Base-by-base conservation (phyloP, 225 moss, liverwort and hornwort genomes). In the Pleurozium schreberi region DNA sequence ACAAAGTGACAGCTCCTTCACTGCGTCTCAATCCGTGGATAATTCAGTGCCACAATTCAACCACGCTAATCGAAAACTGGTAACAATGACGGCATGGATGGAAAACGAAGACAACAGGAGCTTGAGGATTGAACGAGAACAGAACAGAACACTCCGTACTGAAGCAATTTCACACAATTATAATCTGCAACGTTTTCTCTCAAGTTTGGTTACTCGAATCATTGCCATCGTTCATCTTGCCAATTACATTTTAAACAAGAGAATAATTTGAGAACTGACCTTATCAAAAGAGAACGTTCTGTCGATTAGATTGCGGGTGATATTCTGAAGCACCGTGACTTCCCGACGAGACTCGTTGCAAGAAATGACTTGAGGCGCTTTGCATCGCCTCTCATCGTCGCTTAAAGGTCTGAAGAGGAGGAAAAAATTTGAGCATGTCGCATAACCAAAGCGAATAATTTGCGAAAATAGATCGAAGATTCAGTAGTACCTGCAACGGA, bases 261-360 rank as follows among this genome's bases (percentile, higher is more conserved):
- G 66, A 45, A 33, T 55, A 47, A 50, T 30, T 57, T 79, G 79
- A 79, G 47, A 73, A 88, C 91, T 77, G 69, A 97, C 97, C 97
- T 97, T 98, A 52, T 98, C 98, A 75, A 97, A 98, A 53, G 98
- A 96, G 87, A 98, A 98, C 2, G 96, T 97, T 78, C 96, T 93
- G 87, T 98, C 98, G 69, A 97, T 94, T 90, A 96, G 95, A 87
- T 98, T 97, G 81, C 94, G 94, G 57, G 97, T 93, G 36, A 95
- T 79, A 86, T 95, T 96, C 82, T 98, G 98, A 77, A 94, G 92
- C 19, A 96, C 93, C 3, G 96, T 98, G 65, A 98, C 98, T 92
- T 98, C 98, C 79, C 97, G 94, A 42, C 97, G 95, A 89, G 96
- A 91, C 71, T 98, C 98, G 88, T 96, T 92, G 92, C 97, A 97